Evolutionary conservation across 768 basidiomycete genomes (phyloP), one percentile per base, ranked within the genome.

Genomic region (Lactarius psammicola): DNA sequence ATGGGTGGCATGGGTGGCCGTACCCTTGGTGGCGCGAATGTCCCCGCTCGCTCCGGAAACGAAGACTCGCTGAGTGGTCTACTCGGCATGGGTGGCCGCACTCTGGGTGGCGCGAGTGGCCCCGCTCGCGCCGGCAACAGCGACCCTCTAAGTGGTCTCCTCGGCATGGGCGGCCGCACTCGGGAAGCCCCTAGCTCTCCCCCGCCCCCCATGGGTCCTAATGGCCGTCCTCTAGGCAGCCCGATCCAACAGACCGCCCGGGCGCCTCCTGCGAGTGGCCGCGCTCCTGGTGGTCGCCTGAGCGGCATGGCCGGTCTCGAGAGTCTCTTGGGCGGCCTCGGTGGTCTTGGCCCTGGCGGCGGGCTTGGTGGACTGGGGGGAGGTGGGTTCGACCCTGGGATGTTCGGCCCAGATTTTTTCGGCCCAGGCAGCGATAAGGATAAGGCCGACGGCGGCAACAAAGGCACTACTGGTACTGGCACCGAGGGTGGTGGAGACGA

Each of bases 1-100:
- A 33, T 62, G n/a, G 46, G 55, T 0, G 28, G 46, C 18, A 31
- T 51, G 59, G 64, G 59, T 36, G 60, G 34, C 10, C 59, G 44
- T 8, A 60, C 30, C 23, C n/a, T 13, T 9, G 60, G 60, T 26
- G n/a, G 60, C 20, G 18, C 60, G 2, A 26, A n/a, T 54, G 31
- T 30, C 8, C 38, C 38, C 4, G 34, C 13, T 23, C 49, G 26
- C 26, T 15, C 49, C 5, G 49, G 49, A 1, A 26, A 26, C 26
- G 10, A 26, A 4, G 49, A 51, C 26, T 13, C 23, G 15, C 13
- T 51, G 23, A 51, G 26, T 26, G 26, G 49, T 15, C 49, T 51
- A 23, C 13, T 51, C 13, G 49, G 13, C 13, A 49, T 49, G 46
- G 46, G 23, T 10, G 49, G 49, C 23, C 49, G 49, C 49, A 60